Evolutionary conservation across 2,329 filamentous ascomycete species (phyloP).

Genomic region (Coleophoma crateriformis): DNA sequence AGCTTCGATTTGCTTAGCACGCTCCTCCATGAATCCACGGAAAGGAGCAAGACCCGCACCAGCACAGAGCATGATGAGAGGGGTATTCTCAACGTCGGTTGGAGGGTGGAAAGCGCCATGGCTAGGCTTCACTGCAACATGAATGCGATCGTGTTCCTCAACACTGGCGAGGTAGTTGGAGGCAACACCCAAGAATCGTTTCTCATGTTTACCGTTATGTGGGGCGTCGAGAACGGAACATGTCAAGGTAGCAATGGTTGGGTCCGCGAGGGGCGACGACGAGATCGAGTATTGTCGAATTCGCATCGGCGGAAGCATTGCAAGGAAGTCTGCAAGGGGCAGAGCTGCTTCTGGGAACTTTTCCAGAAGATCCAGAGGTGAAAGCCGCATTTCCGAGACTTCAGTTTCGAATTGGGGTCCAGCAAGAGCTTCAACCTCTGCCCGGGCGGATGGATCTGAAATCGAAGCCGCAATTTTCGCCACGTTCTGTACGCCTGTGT

Average conservation of each 20-base stretch:
- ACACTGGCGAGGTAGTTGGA: constrained; percentile 53
- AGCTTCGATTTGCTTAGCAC: constrained; percentile 36
- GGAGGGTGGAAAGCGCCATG: constrained; percentile 22
- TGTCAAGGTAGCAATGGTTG: constrained; percentile 55
- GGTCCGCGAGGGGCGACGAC: constrained; percentile 60
- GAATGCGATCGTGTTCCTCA: constrained; percentile 33
- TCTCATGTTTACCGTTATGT: constrained; percentile 40
- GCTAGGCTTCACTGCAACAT: constrained; percentile 30
- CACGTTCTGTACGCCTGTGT: constrained; percentile 1
- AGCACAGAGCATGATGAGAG: constrained; percentile 27
- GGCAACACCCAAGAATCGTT: constrained; percentile 52
- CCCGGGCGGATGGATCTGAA: constrained; percentile 9
- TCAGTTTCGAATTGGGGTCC: constrained; percentile 41
- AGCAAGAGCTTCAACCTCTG: constrained; percentile 40
- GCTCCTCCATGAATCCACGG: constrained; percentile 42
- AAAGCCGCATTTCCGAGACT: constrained; percentile 51
- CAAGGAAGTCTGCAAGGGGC: constrained; percentile 61
- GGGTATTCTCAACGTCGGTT: constrained; percentile 20
- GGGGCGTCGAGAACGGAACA: constrained; percentile 59
- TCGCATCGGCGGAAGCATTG: constrained; percentile 71
- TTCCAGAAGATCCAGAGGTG: constrained; percentile 65
- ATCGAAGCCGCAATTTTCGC: constrained; percentile 4
- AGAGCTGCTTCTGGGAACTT: constrained; percentile 53
- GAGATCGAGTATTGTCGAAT: constrained; percentile 78
- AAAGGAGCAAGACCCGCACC: constrained; percentile 40